A percentile compares a stretch with the other conserved stretches of the same genome.
Evolutionary conservation across 257 asterid genomes (phyloP).

Genomic region (Penstemon eatonii): DNA sequence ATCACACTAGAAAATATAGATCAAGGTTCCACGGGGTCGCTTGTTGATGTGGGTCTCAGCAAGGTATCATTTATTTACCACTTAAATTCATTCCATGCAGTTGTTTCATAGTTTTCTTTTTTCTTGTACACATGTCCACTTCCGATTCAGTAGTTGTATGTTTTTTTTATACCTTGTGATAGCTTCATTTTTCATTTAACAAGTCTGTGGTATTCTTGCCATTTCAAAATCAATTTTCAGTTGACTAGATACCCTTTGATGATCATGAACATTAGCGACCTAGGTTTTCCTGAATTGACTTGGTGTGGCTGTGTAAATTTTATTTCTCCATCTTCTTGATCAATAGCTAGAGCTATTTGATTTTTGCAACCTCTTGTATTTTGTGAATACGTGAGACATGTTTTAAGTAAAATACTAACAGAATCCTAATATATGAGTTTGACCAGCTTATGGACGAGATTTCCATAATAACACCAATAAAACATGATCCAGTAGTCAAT

Average conservation of each 20-base stretch:
- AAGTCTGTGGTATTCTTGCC: not conserved
- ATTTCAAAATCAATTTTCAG: not conserved
- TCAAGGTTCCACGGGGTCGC: conserved; percentile 52
- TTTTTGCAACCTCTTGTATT: not conserved
- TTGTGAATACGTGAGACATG: no score
- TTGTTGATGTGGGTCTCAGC: conserved; percentile 90
- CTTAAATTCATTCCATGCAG: conserved; percentile 23
- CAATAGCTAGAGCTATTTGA: not conserved
- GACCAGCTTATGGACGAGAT: not conserved
- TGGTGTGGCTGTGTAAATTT: not conserved
- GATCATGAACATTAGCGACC: not conserved
- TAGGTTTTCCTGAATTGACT: not conserved
- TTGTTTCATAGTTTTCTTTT: not conserved
- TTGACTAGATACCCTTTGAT: not conserved
- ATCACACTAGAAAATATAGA: conserved; percentile 55
- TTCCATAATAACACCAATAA: not conserved
- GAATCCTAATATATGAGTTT: not conserved
- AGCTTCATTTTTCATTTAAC: not conserved
- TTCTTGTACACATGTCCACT: not conserved
- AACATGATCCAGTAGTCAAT: not conserved
- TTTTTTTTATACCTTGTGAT: not conserved
- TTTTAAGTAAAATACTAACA: not conserved
- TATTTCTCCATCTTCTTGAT: not conserved
- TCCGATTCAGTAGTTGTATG: not conserved
- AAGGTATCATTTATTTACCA: conserved; percentile 49